Evolutionary conservation across 2,329 filamentous ascomycete genomes (phyloP), one percentile per base, ranked within the genome.

Genomic region (Nemania sp.): DNA sequence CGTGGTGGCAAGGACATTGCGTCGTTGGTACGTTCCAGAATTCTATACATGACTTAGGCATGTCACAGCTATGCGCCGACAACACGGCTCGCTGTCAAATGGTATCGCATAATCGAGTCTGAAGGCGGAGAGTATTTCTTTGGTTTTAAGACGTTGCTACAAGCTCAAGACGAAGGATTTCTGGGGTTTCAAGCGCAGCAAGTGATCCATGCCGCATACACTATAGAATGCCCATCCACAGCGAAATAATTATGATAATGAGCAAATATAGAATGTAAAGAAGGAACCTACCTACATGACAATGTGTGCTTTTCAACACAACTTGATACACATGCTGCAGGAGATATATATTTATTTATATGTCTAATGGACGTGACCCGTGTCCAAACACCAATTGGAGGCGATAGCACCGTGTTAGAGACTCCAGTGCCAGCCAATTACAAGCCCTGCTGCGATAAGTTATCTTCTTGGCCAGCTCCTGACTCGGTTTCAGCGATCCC

Each of bases 351-450:
- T n/a, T n/a, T n/a, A n/a, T n/a, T n/a, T n/a, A n/a, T n/a, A n/a
- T n/a, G n/a, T n/a, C n/a, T n/a, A n/a, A n/a, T n/a, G n/a, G n/a
- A n/a, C n/a, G n/a, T n/a, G n/a, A n/a, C n/a, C n/a, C n/a, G n/a
- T n/a, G n/a, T 17, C 17, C 5, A 37, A 21, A 21, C 46, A 37
- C 59, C 49, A 62, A 58, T 62, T 55, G 55, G 59, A 54, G n/a
- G n/a, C n/a, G n/a, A n/a, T n/a, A n/a, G 59, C 59, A 49, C 15
- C 20, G 29, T 18, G 35, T 20, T 40, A 46, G 29, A 13, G 13
- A 34, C 18, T 40, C 20, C n/a, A 43, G 18, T 29, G 15, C 34
- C 17, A 12, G 32, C 50, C 37, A 54, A 50, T 54, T 18, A 42
- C 25, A 17, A 39, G 6, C 29, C 35, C 11, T 29, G n/a, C 18